Conservation (phyloP, 768 basidiomycete species). For the Phylloporus arenicola region DNA sequence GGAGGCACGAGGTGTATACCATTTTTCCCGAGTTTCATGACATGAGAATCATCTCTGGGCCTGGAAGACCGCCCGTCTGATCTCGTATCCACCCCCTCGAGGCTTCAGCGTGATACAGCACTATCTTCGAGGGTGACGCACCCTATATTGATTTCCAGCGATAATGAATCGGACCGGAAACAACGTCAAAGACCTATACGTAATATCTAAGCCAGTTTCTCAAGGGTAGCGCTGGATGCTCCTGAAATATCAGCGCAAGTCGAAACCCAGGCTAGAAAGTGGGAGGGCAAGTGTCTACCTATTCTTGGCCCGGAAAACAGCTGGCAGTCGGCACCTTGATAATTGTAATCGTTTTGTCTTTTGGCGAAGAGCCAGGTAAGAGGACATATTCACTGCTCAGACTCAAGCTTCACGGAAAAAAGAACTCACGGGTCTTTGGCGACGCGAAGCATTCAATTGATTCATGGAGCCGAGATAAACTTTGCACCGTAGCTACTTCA, state of each 20-base stretch:
- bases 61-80: neutral
- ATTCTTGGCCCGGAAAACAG: neutral
- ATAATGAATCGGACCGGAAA: slow-evolving; percentile 2
- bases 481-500: neutral
- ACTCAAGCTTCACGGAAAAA: neutral
- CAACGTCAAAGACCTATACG: slow-evolving; percentile 1
- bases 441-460: neutral
- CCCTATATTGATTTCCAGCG: neutral
- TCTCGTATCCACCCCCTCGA: neutral
- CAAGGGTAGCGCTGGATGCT: neutral
- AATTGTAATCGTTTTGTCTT: too few species aligned
- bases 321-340: too few species aligned
- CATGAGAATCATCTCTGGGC: neutral
- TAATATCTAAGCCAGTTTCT: neutral
- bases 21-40: neutral
- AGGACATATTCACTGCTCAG: neutral
- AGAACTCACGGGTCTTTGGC: neutral
- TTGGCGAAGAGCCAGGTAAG: too few species aligned
- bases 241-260: neutral
- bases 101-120: slow-evolving; percentile 2
- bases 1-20: neutral
- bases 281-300: neutral
- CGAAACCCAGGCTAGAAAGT: neutral
- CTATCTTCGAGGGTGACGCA: neutral
- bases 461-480: neutral